Base-by-base conservation (phyloP, 768 basidiomycete genomes). In the Amanita muscaria region DNA sequence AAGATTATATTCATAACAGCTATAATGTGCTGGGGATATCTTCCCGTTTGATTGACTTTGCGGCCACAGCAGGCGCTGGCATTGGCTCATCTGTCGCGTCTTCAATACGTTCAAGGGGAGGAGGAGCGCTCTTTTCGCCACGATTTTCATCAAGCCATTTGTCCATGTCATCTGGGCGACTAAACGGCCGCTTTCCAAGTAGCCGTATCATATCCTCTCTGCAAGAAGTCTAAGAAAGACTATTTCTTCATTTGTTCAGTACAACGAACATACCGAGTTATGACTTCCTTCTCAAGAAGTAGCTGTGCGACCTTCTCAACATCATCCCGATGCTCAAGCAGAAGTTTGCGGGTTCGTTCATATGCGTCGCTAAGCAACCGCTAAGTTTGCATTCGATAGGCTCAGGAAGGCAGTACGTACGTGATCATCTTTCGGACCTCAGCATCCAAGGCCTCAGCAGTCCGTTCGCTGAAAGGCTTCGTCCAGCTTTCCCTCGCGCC, bases 401-500 rank as follows among this genome's bases (percentile, higher is more conserved):
- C 14, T 41, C 40, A 29, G 19, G 31, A 15, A 16, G 25, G 19
- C 15, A 5, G 12, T 42, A 57, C 56, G 42, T 59, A 85, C 73
- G 76, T 84, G 54, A 97, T 92, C 92, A 98, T 96, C 70, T 88
- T 92, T 59, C 90, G 83, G 16, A 98, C 93, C 64, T 92, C 83
- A 6, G 59, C 61, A 57, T 99, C 96, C 12, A 98, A 69, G 73
- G 92, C 85, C 67, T 98, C 88, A 1, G 86, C 89, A 1, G 96
- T 98, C 64, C 87, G 88, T 73, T 99, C 96, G 54, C 88, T 91
- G 72, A 98, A 99, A 4, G 94, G 96, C 61, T 99, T 99, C 42
- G 88, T 88, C 84, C 91, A 94, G 42, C 76, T 70, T 59, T 94
- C 91, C 34, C 82, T 82, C 35, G 87, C 74, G 21, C 81, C 84